phyloP scores from a whole-genome alignment of 148 eudicot species.

The Rhododendron kiyosumense region DNA sequence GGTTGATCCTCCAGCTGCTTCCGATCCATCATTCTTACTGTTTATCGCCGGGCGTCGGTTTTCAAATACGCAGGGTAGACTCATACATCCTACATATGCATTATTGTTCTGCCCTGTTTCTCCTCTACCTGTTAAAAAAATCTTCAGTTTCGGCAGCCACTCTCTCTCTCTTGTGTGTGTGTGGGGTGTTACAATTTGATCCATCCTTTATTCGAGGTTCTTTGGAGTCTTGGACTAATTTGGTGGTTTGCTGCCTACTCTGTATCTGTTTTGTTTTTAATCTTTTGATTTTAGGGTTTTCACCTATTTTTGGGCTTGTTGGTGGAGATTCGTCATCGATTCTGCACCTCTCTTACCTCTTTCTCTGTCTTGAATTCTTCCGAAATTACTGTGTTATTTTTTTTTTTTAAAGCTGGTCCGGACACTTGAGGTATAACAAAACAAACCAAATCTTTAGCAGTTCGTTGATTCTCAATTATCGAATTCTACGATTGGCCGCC shows the following conservation, averaged over 20 bases:
- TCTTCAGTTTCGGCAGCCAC: not conserved
- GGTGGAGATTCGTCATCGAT: not conserved
- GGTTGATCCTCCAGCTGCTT: not conserved
- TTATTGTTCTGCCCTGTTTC: not conserved
- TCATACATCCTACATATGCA: not conserved
- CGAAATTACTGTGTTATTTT: not conserved
- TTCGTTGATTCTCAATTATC: not conserved
- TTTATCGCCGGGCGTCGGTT: no score
- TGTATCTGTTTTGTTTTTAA: not conserved
- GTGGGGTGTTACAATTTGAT: not conserved
- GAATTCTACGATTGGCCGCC: not conserved
- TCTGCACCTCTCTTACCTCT: not conserved
- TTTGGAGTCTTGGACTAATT: not conserved
- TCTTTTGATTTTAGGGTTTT: not conserved
- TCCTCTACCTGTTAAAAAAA: not conserved
- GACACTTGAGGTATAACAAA: no score
- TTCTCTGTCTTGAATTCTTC: not conserved
- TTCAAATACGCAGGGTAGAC: no score
- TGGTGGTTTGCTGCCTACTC: not conserved
- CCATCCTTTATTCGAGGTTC: not conserved
- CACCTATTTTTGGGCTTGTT: not conserved
- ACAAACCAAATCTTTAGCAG: not conserved
- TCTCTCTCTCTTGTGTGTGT: not conserved
- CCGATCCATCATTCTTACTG: not conserved
- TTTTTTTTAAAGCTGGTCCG: not conserved